phyloP scores from a whole-genome alignment of 495 filamentous ascomycete genomes.

The Aspergillus baeticus region DNA sequence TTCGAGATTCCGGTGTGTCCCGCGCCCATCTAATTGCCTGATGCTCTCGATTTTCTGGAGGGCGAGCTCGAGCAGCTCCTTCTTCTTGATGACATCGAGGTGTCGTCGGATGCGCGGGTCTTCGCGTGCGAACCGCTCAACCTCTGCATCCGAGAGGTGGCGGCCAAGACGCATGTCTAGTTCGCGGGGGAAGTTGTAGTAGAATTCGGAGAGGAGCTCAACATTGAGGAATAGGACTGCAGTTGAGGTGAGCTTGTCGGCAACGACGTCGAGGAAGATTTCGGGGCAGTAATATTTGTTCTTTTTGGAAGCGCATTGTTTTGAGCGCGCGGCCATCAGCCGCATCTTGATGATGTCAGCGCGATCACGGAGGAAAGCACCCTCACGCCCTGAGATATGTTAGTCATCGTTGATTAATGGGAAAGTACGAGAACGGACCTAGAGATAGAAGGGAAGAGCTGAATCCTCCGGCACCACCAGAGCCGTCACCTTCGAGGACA shows the following conservation, averaged over 20 bases:
- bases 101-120: slow-evolving; percentile 86
- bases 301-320: slow-evolving; percentile 75
- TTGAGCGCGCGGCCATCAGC: slow-evolving; percentile 77
- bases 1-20: slow-evolving; percentile 27
- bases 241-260: slow-evolving; percentile 89
- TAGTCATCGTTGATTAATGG: slow-evolving; percentile 17
- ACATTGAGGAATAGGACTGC: slow-evolving; percentile 98
- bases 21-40: slow-evolving; percentile 66
- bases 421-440: slow-evolving; percentile 51
- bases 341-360: slow-evolving; percentile 88
- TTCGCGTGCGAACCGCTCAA: slow-evolving; percentile 89
- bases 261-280: slow-evolving; percentile 94
- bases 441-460: slow-evolving; percentile 74
- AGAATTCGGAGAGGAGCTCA: slow-evolving; percentile 94
- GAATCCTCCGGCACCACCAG: slow-evolving; percentile 88
- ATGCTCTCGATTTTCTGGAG: slow-evolving; percentile 91
- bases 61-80: slow-evolving; percentile 89
- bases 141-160: slow-evolving; percentile 69
- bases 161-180: slow-evolving; percentile 85
- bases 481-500: slow-evolving; percentile 75
- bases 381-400: slow-evolving; percentile 71
- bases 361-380: slow-evolving; percentile 87
- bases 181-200: slow-evolving; percentile 93
- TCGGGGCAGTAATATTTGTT: slow-evolving; percentile 98
- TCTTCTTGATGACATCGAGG: slow-evolving; percentile 85